Base-by-base conservation (phyloP, 108 stramenopile species). In the Cyclotella choctawhatcheeana region DNA sequence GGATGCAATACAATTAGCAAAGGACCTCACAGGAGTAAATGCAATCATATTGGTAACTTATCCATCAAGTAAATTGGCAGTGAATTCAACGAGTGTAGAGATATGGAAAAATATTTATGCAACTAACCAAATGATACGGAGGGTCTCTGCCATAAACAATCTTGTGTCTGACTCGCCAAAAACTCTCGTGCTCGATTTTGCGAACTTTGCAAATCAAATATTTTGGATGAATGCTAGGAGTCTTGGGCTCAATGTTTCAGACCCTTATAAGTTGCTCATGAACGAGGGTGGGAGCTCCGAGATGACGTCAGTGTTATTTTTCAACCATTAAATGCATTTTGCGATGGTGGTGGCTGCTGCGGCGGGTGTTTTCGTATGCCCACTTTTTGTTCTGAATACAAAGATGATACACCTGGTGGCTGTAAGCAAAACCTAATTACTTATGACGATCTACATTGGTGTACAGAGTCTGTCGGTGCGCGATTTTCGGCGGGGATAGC, bases 141-240 rank as follows among this genome's bases (percentile, higher is more conserved):
- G 17, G 12, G 4, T 50, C 18, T 13, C 48, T n/a, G 4, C 12
- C 4, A 3, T n/a, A 7, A 50, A 50, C n/a, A 50, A 50, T 13
- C 48, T 18, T n/a, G 18, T 18, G 18, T 4, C 48, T 4, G 48
- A 4, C 4, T 4, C 4, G 12, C 48, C 18, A n/a, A 50, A 6
- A 40, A 40, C 37, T 10, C 8, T 40, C 37, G 37, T 50, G 12
- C 17, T 50, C 13, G 48, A 50, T 4, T 50, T 50, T 50, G 48
- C 48, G 18, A 50, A 50, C 48, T 18, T 50, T 13, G 18, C 48
- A 50, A 50, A 50, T 50, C 48, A 50, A 50, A 50, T 50, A n/a
- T 4, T 50, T n/a, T 50, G 48, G 48, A 7, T 18, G 12, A 50
- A 50, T 50, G 48, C 48, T 18, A 13, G 48, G 18, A 50, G 18